Evolutionary conservation across 2,329 filamentous ascomycete genomes (phyloP).

Genomic region (Cytospora piceae): DNA sequence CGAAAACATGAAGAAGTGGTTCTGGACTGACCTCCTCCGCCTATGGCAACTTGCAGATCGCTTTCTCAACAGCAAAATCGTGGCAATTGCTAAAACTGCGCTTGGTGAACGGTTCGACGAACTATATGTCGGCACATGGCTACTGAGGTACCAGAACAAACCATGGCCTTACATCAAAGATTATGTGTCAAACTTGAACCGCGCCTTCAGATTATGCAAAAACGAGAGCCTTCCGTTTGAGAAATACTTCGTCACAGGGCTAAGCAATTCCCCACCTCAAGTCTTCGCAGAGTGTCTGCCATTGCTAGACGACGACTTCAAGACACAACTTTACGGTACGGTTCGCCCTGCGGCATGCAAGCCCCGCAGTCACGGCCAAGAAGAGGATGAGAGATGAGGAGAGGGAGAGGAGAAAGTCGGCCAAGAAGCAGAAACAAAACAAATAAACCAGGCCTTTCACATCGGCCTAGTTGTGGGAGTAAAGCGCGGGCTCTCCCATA

Average conservation of each 20-base stretch:
- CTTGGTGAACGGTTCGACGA: not conserved
- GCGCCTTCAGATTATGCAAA: constrained; percentile 31
- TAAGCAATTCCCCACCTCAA: constrained; percentile 32
- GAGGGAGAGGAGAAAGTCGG: not conserved
- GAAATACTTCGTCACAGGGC: constrained; percentile 30
- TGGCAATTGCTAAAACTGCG: constrained; percentile 11
- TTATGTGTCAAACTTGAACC: constrained; percentile 32
- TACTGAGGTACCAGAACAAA: accelerated
- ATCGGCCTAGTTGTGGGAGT: too few species aligned
- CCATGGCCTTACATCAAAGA: constrained; percentile 5
- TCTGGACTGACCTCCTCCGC: constrained; percentile 32
- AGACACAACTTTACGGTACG: not conserved
- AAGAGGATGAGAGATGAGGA: not conserved
- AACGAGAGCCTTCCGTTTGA: constrained; percentile 30
- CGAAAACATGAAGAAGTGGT: not conserved
- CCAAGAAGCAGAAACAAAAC: not conserved
- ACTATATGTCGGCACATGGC: not conserved
- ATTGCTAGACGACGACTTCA: constrained; percentile 33
- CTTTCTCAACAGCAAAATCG: constrained; percentile 30
- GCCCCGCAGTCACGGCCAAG: not conserved
- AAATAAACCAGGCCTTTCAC: not conserved
- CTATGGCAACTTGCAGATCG: constrained; percentile 34
- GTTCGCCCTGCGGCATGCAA: constrained; percentile 9
- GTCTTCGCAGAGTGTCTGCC: constrained; percentile 30
- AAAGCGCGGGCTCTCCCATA: too few species aligned